Evolutionary conservation across 257 asterid genomes (phyloP).

Genomic region (Fraxinus quadrangulata): DNA sequence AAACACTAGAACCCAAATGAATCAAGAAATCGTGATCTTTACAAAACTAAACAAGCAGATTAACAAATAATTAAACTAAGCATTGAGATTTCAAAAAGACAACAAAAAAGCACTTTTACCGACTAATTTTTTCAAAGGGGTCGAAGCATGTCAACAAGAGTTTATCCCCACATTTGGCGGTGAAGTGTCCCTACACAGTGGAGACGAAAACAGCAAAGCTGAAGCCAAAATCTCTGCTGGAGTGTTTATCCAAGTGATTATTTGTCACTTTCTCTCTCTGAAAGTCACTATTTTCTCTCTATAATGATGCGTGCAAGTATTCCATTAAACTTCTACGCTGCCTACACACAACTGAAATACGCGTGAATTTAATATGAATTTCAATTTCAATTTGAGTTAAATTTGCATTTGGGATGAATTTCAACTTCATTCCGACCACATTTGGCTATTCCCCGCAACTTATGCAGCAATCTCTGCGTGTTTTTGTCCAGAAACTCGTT

Average conservation of each 20-base stretch:
- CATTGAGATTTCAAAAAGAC: neutral
- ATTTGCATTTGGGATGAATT: slow-evolving; percentile 35
- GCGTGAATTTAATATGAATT: slow-evolving; percentile 65
- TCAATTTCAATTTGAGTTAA: slow-evolving; percentile 46
- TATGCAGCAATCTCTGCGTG: slow-evolving; percentile 48
- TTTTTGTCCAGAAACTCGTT: slow-evolving; percentile 20
- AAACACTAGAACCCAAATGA: neutral
- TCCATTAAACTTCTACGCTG: slow-evolving; percentile 20
- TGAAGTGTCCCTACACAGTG: slow-evolving; percentile 11
- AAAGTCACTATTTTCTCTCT: slow-evolving; percentile 5
- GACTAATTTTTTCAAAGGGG: slow-evolving; percentile 18
- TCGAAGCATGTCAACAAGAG: neutral
- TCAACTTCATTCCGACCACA: slow-evolving; percentile 86
- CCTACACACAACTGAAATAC: slow-evolving; percentile 39
- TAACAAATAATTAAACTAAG: neutral
- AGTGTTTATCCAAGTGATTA: slow-evolving; percentile 1
- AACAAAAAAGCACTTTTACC: slow-evolving; percentile 12
- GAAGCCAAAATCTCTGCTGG: slow-evolving; percentile 15
- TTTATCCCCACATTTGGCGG: slow-evolving; percentile 36
- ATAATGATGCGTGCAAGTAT: slow-evolving; percentile 24
- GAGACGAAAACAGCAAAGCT: neutral
- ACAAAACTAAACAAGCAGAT: slow-evolving; percentile 18
- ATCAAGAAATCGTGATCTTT: slow-evolving; percentile 9
- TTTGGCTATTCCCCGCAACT: slow-evolving; percentile 62
- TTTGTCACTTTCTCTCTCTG: slow-evolving; percentile 30